Percentiles rank a stretch among this genome's conserved stretches.
phyloP scores from a whole-genome alignment of 2,329 filamentous ascomycete genomes.

The Rhexocercosporidium sp. region DNA sequence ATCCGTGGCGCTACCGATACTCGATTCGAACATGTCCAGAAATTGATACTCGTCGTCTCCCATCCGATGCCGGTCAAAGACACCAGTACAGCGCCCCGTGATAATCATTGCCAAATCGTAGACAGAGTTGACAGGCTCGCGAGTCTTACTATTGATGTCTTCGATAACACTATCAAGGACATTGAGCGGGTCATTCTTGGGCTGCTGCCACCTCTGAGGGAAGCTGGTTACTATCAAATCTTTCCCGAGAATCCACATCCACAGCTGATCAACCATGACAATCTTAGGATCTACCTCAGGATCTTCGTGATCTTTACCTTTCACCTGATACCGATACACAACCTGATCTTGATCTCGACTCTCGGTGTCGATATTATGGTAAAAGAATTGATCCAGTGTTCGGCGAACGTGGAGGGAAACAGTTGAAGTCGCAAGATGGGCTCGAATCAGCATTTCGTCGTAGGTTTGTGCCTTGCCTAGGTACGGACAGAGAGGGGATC shows the following conservation, averaged over 20 bases:
- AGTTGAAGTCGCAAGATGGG: slow-evolving; percentile 30
- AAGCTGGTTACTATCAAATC: slow-evolving; percentile 34
- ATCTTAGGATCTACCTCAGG: slow-evolving; percentile 36
- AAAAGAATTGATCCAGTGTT: slow-evolving; percentile 54
- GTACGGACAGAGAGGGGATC: slow-evolving; percentile 17
- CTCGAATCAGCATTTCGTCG: slow-evolving; percentile 40
- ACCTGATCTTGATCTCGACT: slow-evolving; percentile 45
- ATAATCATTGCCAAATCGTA: slow-evolving; percentile 52
- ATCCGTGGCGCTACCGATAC: slow-evolving; percentile 37
- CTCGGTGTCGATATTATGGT: slow-evolving; percentile 48
- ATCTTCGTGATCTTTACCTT: slow-evolving; percentile 18
- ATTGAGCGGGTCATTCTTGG: slow-evolving; percentile 49
- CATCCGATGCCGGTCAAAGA: slow-evolving; percentile 46
- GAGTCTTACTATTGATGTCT: slow-evolving; percentile 37
- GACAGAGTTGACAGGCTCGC: slow-evolving; percentile 45
- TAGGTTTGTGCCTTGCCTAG: slow-evolving; percentile 32
- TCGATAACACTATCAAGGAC: slow-evolving; percentile 45
- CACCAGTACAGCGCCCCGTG: slow-evolving; percentile 46
- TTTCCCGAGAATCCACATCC: slow-evolving; percentile 50
- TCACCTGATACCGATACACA: slow-evolving; percentile 37
- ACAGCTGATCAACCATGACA: slow-evolving; percentile 52
- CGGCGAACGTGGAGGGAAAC: slow-evolving; percentile 51
- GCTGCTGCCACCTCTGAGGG: slow-evolving; percentile 51
- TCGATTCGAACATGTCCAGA: slow-evolving; percentile 39
- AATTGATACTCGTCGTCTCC: slow-evolving; percentile 39